A percentile compares a stretch with the other conserved stretches of the same genome.
These are phyloP conservation scores for Rhodotorula sp. DNA, from an alignment of 1,284 basidiomycete genomes.

Conservation along the genomic window DNA sequence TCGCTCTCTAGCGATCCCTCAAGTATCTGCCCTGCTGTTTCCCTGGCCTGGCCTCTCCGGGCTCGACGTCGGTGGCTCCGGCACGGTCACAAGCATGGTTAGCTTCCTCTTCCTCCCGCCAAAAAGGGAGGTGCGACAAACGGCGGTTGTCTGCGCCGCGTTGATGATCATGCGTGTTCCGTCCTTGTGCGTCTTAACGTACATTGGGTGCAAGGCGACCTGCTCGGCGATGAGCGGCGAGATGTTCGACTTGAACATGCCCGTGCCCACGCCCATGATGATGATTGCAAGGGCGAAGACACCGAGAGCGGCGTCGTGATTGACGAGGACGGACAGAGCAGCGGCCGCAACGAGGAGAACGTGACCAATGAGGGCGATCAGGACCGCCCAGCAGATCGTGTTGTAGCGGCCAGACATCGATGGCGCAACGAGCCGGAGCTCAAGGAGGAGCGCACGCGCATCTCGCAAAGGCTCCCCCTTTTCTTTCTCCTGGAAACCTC, in stretches of 20 bases:
- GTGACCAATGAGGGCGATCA: conserved; percentile 58
- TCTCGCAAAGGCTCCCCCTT: too few species aligned
- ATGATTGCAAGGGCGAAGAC: conserved; percentile 69
- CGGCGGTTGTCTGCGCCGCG: conserved; percentile 67
- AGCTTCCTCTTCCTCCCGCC: too few species aligned
- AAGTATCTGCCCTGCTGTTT: too few species aligned
- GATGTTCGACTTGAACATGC: conserved; percentile 57
- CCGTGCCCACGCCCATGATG: conserved; percentile 66
- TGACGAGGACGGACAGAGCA: conserved; percentile 68
- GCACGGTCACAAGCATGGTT: too few species aligned
- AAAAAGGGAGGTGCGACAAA: conserved; percentile 60
- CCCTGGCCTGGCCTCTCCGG: too few species aligned
- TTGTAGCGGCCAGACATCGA: conserved; percentile 59
- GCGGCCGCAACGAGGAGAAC: conserved; percentile 71
- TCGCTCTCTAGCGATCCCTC: too few species aligned
- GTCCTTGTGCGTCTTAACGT: conserved; percentile 55
- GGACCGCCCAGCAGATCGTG: conserved; percentile 53
- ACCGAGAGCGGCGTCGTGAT: conserved; percentile 61
- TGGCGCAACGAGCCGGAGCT: too few species aligned
- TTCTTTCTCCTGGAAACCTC: too few species aligned
- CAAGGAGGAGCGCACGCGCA: too few species aligned
- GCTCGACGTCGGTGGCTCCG: too few species aligned
- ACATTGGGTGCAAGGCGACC: conserved; percentile 59
- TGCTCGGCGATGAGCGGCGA: conserved; percentile 79
- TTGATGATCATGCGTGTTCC: conserved; percentile 82